Base-by-base conservation (phyloP, 345 rosid genomes). In the Hibiscus mutabilis region DNA sequence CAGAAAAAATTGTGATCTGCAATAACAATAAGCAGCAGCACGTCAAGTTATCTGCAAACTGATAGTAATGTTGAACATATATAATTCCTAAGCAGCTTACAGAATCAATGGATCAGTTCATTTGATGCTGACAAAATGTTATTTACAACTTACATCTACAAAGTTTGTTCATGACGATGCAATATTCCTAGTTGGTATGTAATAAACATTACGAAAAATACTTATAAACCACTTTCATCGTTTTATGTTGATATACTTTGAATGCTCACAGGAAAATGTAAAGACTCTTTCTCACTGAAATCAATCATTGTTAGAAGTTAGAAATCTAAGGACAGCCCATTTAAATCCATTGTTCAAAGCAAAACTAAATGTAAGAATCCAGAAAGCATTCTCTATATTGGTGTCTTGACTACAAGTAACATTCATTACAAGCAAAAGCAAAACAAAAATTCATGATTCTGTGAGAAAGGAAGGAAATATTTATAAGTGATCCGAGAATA, bases 1-100 rank as follows among this genome's bases (percentile, higher is more conserved):
- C 99, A 53, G 98, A 95, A 86, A 95, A 95, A 83, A 92, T 82
- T 73, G 98, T 95, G 79, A 92, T 89, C 98, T 90, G 96, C 87
- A 85, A 78, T 73, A 66, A 84, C 60, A 76, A 66, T 67, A 7
- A 65, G 60, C 77, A 68, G 49, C 77, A 68, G 49, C 78, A 75
- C 24, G 73, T 82, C 71, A 80, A 42, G 37, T n/a, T 24, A 4
- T 64, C 68, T 21, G 68, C 52, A 64, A 42, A 65, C 31, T 13
- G 33, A 70, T 19, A 22, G 22, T 18, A 18, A 24, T 0, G 9
- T 57, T 56, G 65, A 53, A 57, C 0, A 9, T 4, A 58, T 6
- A 40, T 25, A 25, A 42, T 9, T 68, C 42, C 72, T 24, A 11
- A 19, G 62, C 33, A 33, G 51, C 60, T n/a, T 69, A 22, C 53